Evolutionary conservation across 2,329 filamentous ascomycete genomes (phyloP).

Genomic region (Ascochyta fabae): DNA sequence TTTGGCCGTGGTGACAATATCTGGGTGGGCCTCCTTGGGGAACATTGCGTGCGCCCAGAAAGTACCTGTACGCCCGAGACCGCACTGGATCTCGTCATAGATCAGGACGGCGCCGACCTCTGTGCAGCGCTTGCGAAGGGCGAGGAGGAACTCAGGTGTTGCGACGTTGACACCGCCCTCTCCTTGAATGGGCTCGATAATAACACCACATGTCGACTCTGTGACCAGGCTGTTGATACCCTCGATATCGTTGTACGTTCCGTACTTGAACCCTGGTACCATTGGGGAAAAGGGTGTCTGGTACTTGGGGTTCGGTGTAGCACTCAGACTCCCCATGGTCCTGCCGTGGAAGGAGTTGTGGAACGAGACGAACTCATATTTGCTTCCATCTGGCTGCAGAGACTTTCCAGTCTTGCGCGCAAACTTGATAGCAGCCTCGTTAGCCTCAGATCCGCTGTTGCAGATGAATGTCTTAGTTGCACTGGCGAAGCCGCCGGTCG

Average conservation of each 20-base stretch:
- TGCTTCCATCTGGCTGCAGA: slow-evolving; percentile 71
- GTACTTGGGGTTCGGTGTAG: slow-evolving; percentile 97
- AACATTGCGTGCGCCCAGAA: slow-evolving; percentile 87
- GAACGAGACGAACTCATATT: slow-evolving; percentile 90
- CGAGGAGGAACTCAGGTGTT: slow-evolving; percentile 79
- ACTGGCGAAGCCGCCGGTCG: slow-evolving; percentile 81
- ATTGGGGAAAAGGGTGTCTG: slow-evolving; percentile 94
- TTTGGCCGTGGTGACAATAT: slow-evolving; percentile 93
- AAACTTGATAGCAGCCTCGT: slow-evolving; percentile 97
- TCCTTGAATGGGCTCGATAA: slow-evolving; percentile 96
- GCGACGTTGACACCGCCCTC: slow-evolving; percentile 92
- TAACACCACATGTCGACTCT: slow-evolving; percentile 87
- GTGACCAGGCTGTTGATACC: slow-evolving; percentile 77
- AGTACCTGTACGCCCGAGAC: slow-evolving; percentile 81
- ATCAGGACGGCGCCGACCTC: slow-evolving; percentile 88
- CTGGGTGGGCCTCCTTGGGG: slow-evolving; percentile 82
- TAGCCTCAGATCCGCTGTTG: slow-evolving; percentile 96
- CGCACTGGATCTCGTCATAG: slow-evolving; percentile 98
- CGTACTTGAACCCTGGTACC: slow-evolving; percentile 90
- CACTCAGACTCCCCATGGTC: slow-evolving; percentile 94
- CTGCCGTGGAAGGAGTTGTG: slow-evolving; percentile 92
- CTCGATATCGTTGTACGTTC: slow-evolving; percentile 80
- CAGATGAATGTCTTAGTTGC: slow-evolving; percentile 86
- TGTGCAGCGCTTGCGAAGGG: slow-evolving; percentile 82
- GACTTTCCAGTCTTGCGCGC: slow-evolving; percentile 87